phyloP scores from a whole-genome alignment of 306 rosid species.

The Lablab purpureus region DNA sequence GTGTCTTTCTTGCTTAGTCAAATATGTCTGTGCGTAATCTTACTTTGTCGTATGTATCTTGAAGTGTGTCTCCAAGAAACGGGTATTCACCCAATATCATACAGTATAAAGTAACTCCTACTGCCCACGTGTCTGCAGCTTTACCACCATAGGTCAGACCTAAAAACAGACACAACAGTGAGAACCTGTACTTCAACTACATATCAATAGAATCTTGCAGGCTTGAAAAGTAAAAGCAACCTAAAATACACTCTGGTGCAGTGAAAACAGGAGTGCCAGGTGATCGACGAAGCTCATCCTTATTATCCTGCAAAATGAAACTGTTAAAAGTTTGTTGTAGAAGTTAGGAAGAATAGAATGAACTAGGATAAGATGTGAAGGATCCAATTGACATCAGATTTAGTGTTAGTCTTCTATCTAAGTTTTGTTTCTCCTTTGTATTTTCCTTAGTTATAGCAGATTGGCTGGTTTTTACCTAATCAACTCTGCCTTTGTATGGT shows the following conservation, averaged over 20 bases:
- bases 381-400: not conserved
- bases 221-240: conserved; percentile 49
- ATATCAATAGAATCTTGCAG: conserved; percentile 27
- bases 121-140: conserved; percentile 98
- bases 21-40: conserved; percentile 39
- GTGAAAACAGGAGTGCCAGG: conserved; percentile 99
- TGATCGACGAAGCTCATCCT: conserved; percentile 94
- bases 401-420: not conserved
- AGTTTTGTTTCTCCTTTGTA: not conserved
- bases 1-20: conserved; percentile 68
- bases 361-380: not conserved
- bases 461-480: not conserved
- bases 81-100: conserved; percentile 91
- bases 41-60: conserved; percentile 97
- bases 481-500: not conserved
- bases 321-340: not conserved
- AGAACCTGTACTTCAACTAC: conserved; percentile 17
- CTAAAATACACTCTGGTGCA: conserved; percentile 97
- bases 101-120: conserved; percentile 95
- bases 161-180: conserved; percentile 42
- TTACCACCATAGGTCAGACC: conserved; percentile 86
- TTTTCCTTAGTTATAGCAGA: not conserved
- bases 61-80: conserved; percentile 96
- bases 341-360: not conserved
- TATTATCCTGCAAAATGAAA: conserved; percentile 77